Percentiles rank a stretch among this genome's conserved stretches.
These are phyloP conservation scores for Cercospora sp. DNA, from an alignment of 2,329 filamentous ascomycete genomes.

Conservation along the genomic window DNA sequence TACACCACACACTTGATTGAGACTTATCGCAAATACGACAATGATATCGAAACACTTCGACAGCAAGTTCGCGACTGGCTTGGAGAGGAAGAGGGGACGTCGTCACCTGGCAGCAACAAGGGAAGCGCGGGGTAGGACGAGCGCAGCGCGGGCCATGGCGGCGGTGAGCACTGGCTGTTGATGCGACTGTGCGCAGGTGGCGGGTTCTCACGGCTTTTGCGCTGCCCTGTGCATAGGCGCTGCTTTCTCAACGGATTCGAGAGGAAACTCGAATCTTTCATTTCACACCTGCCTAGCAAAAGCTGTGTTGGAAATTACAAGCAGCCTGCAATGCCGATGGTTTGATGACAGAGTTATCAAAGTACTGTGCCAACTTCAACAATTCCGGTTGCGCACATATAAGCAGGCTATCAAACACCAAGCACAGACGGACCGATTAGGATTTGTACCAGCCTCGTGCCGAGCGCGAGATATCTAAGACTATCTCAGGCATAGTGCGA, in stretches of 20 bases:
- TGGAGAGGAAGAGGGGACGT: slow-evolving; percentile 9
- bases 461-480: slow-evolving; percentile 1
- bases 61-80: slow-evolving; percentile 22
- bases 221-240: background rate
- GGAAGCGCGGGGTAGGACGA: slow-evolving; percentile 5
- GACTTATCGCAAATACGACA: slow-evolving; percentile 24
- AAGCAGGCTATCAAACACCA: background rate
- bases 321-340: background rate
- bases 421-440: slow-evolving; percentile 4
- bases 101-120: background rate
- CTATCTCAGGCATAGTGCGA: background rate
- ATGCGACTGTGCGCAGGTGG: slow-evolving; percentile 3
- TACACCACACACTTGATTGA: slow-evolving; percentile 23
- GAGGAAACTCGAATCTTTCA: background rate
- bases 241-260: background rate
- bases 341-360: background rate
- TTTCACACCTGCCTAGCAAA: background rate
- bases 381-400: background rate
- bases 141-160: background rate
- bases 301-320: background rate
- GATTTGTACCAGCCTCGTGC: background rate
- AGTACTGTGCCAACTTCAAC: background rate
- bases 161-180: background rate
- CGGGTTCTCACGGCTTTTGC: background rate
- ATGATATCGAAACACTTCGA: slow-evolving; percentile 21